Evolutionary conservation across 2,329 filamentous ascomycete genomes (phyloP).

Genomic region (Venturia aucupariae): DNA sequence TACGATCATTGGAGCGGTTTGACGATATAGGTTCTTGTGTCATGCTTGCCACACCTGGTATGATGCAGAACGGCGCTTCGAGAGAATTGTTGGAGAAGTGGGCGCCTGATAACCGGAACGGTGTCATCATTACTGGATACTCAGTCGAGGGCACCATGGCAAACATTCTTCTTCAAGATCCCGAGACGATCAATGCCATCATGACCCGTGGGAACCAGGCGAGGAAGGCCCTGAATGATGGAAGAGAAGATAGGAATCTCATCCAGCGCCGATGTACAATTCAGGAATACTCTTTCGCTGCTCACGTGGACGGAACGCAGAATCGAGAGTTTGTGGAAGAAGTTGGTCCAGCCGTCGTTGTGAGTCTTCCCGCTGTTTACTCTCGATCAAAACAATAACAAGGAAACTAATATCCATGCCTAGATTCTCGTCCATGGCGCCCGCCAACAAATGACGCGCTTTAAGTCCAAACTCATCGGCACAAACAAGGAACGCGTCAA

Average conservation of each 20-base stretch:
- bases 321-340: constrained; percentile 97
- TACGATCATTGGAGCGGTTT: constrained; percentile 90
- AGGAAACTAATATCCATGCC: constrained; percentile 13
- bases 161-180: constrained; percentile 88
- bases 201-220: constrained; percentile 58
- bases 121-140: constrained; percentile 97
- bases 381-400: background rate
- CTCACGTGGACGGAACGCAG: constrained; percentile 91
- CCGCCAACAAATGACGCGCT: constrained; percentile 93
- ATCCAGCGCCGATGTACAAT: constrained; percentile 89
- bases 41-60: constrained; percentile 95
- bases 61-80: constrained; percentile 95
- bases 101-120: constrained; percentile 93
- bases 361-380: constrained; percentile 42
- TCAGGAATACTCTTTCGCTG: constrained; percentile 89
- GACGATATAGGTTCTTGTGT: constrained; percentile 93
- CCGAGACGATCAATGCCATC: constrained; percentile 87
- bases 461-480: constrained; percentile 91
- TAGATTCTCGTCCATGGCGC: constrained; percentile 95
- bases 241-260: constrained; percentile 77
- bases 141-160: constrained; percentile 98
- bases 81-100: constrained; percentile 87
- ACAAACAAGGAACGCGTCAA: constrained; percentile 68
- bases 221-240: constrained; percentile 51
- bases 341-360: constrained; percentile 81